These are phyloP conservation scores for Tetratostichococcus sp. DNA, from an alignment of 139 green algal species.

Conservation along the genomic window DNA sequence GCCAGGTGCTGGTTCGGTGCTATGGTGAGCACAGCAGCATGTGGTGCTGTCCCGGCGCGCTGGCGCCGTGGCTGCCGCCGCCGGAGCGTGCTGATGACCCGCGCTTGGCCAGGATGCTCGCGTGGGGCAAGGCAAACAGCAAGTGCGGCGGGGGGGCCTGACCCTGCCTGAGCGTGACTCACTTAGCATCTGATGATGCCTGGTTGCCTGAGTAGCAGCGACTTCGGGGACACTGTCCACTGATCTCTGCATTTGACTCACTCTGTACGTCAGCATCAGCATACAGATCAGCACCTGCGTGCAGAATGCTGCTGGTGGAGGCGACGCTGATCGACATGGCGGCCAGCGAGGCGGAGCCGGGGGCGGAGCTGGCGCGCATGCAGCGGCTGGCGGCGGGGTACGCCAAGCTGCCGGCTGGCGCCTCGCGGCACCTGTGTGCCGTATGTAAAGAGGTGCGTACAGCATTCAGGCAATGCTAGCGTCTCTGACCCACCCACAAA, in stretches of 20 bases:
- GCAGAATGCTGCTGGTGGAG: constrained; percentile 25
- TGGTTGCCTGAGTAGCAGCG: too few species aligned
- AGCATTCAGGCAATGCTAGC: too few species aligned
- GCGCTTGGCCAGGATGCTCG: constrained; percentile 7
- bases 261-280: too few species aligned
- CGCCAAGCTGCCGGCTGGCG: background rate
- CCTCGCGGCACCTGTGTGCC: background rate
- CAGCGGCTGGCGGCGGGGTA: constrained; percentile 1
- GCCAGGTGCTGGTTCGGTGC: constrained; percentile 47
- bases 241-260: background rate
- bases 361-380: constrained; percentile 12
- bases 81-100: background rate
- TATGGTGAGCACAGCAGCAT: constrained; percentile 60
- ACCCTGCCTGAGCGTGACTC: background rate
- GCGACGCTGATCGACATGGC: constrained; percentile 28
- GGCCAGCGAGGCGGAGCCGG: background rate
- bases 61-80: constrained; percentile 5
- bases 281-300: too few species aligned
- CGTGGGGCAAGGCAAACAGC: constrained; percentile 22
- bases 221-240: too few species aligned
- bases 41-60: constrained; percentile 31
- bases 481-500: too few species aligned
- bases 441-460: background rate
- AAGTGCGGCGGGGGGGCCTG: constrained; percentile 16
- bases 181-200: too few species aligned